These are phyloP conservation scores for Torrubiella hemipterigena DNA, from an alignment of 2,329 filamentous ascomycete genomes.

Conservation along the genomic window DNA sequence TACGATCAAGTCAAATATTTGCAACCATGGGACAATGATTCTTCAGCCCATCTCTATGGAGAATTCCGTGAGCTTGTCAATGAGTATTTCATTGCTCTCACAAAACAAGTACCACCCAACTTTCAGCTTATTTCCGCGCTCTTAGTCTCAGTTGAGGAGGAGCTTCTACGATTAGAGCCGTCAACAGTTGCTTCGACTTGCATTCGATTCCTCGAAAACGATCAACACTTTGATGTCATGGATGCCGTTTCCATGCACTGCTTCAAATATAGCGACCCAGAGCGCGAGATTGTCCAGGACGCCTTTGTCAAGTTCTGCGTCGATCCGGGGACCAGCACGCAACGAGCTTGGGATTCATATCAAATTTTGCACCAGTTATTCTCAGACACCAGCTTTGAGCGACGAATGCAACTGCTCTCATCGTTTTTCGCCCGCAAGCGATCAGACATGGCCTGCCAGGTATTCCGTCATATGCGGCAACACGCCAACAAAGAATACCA, in stretches of 20 bases:
- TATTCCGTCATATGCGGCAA: slow-evolving; percentile 91
- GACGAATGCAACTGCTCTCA: slow-evolving; percentile 65
- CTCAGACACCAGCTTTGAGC: slow-evolving; percentile 50
- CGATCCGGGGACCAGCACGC: slow-evolving; percentile 48
- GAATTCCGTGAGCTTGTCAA: slow-evolving; percentile 57
- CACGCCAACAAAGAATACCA: slow-evolving; percentile 50
- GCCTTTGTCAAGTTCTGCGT: slow-evolving; percentile 58
- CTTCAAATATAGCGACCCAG: slow-evolving; percentile 55
- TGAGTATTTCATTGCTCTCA: slow-evolving; percentile 58
- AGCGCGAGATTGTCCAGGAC: slow-evolving; percentile 54
- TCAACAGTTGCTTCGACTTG: slow-evolving; percentile 65
- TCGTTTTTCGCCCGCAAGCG: slow-evolving; percentile 67
- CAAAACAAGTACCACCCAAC: slow-evolving; percentile 44
- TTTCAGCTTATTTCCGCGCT: slow-evolving; percentile 64
- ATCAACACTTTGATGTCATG: slow-evolving; percentile 67
- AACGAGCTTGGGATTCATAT: slow-evolving; percentile 54
- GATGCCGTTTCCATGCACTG: slow-evolving; percentile 70
- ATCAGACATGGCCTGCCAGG: slow-evolving; percentile 71
- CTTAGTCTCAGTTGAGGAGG: slow-evolving; percentile 60
- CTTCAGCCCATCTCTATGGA: slow-evolving; percentile 27
- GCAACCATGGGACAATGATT: slow-evolving; percentile 25
- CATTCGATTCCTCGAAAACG: slow-evolving; percentile 59
- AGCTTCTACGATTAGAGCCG: slow-evolving; percentile 56
- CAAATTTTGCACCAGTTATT: slow-evolving; percentile 54
- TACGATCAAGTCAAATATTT: slow-evolving; percentile 36